Evolutionary conservation across 2,329 filamentous ascomycete genomes (phyloP), one percentile per base, ranked within the genome.

Genomic region (Coleophoma eucalyptorum): DNA sequence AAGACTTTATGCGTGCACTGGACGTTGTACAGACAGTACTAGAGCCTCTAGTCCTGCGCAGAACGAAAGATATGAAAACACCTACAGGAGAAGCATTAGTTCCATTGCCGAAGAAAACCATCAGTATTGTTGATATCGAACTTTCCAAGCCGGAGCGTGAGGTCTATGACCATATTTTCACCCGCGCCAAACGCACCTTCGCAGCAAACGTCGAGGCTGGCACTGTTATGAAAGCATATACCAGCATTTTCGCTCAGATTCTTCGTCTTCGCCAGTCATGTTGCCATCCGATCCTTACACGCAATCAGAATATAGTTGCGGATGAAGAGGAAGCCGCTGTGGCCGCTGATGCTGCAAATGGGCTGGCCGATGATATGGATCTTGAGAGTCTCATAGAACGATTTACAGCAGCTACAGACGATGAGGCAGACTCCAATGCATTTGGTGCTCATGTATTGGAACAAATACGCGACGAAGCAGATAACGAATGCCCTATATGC

Each of bases 21-120:
- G 94, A 97, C 65, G 94, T 99, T 2, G 94, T 99, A 2, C 94
- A 99, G 66, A 99, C 93, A 0, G 93, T 99, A 0, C 73, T 99
- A 5, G 94, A 99, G 65, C 94, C 94, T 7, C 73, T 99, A n/a
- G 94, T 99, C 8, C 84, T 99, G 68, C 83, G 94, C 42, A 82
- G 94, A 54, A 99, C 94, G 0, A 99, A 99, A 67, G 92, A 96
- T 55, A 99, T 99, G 94, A 96, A 90, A 70, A 97, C 91, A 0
- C 93, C 94, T 0, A 83, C 88, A 48, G 94, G 94, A 10, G 77
- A 88, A 63, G 82, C 85, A 6, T 67, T 99, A 3, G 93, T 99
- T 1, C 83, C 88, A 0, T 72, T 99, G 6, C 94, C 94, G 2
- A 79, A 84, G 1, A 90, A 91, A 59, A 84, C 81, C 0, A 80